Evolutionary conservation across 1,284 basidiomycete species (phyloP).

Genomic region (Puccinia novopanici): DNA sequence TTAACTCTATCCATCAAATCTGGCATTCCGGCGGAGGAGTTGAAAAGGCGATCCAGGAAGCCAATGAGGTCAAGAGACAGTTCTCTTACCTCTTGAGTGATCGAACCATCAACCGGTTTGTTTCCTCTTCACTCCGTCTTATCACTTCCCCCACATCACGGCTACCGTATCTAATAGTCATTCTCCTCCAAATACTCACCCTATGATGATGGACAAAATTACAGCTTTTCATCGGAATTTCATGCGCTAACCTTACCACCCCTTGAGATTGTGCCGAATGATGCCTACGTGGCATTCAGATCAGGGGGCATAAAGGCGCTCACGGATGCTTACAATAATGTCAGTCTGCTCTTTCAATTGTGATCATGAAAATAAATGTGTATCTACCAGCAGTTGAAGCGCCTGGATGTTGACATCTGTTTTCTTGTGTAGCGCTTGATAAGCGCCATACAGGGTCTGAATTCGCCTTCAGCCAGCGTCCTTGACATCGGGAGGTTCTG

Average conservation of each 20-base stretch:
- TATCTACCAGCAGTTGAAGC: not conserved
- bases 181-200: too few relatives aligned
- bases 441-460: slow-evolving; percentile 16
- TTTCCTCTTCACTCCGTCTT: not conserved
- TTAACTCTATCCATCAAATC: slow-evolving; percentile 47
- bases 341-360: not conserved
- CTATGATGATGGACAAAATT: too few relatives aligned
- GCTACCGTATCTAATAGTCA: too few relatives aligned
- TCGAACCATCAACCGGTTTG: slow-evolving; percentile 37
- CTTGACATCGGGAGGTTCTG: slow-evolving; percentile 24
- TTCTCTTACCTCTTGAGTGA: not conserved
- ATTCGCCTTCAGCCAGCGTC: slow-evolving; percentile 31
- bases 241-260: slow-evolving; percentile 35
- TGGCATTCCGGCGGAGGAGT: slow-evolving; percentile 29
- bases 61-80: slow-evolving; percentile 29
- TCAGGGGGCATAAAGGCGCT: slow-evolving; percentile 19
- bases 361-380: not conserved
- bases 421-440: slow-evolving; percentile 22
- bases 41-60: slow-evolving; percentile 4
- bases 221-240: slow-evolving; percentile 15
- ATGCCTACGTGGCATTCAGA: slow-evolving; percentile 3
- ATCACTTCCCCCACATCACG: not conserved
- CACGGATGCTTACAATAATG: slow-evolving; percentile 29
- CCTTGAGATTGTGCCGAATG: slow-evolving; percentile 29
- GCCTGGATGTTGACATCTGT: not conserved